Evolutionary conservation across 495 filamentous ascomycete genomes (phyloP).

Genomic region (Pyronema domesticum): DNA sequence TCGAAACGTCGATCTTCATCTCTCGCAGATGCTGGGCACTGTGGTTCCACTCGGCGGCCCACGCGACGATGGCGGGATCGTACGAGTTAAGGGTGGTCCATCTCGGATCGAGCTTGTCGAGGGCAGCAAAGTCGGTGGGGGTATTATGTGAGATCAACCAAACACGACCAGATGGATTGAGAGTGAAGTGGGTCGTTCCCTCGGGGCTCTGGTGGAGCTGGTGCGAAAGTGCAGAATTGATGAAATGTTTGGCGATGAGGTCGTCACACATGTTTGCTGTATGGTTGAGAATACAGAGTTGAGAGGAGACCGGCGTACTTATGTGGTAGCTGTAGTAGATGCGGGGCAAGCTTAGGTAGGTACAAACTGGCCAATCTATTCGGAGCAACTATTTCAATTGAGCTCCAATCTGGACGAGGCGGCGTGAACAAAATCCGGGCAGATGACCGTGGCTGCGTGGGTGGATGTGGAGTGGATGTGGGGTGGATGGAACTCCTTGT

Average conservation of each 20-base stretch:
- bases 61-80: background rate
- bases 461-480: background rate
- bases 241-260: slow-evolving; percentile 8
- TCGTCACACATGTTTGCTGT: slow-evolving; percentile 1
- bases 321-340: background rate
- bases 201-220: background rate
- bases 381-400: background rate
- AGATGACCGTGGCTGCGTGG: background rate
- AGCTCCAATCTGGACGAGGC: background rate
- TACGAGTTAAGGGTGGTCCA: slow-evolving; percentile 6
- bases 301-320: background rate
- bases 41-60: background rate
- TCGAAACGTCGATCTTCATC: slow-evolving; percentile 6
- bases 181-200: slow-evolving; percentile 2
- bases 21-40: slow-evolving; percentile 6
- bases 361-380: background rate
- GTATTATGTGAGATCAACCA: slow-evolving; percentile 5
- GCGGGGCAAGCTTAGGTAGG: background rate
- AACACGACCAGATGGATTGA: slow-evolving; percentile 1
- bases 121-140: background rate
- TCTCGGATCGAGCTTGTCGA: background rate
- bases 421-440: background rate
- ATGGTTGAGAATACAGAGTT: background rate
- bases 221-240: slow-evolving; percentile 4
- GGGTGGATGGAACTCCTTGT: background rate